Base-by-base conservation (phyloP, 805 yeast species). In the Kodamaea kaohsiungensis region DNA sequence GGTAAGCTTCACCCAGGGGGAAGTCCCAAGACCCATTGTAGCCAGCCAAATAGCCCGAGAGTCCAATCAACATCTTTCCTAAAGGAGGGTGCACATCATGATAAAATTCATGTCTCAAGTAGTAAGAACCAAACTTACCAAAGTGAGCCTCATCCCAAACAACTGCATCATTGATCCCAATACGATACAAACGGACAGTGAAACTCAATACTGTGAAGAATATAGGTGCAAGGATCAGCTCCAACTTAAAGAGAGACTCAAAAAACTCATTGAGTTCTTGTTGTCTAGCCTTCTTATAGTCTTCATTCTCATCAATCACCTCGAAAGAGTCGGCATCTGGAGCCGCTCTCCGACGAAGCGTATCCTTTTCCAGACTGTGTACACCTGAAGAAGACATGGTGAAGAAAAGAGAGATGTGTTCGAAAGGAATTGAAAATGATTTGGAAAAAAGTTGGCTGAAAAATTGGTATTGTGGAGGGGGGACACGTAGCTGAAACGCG, bases 61-160 rank as follows among this genome's bases (percentile, higher is more conserved):
- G 77, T 0, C 96, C 98, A 55, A 91, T 89, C 56, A 95, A 79
- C 88, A 93, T 87, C 71, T 93, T 93, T 18, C 98, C 98, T 63
- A 93, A 76, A 1, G 99, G 99, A 48, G 99, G 99, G 72, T 93
- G 99, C 35, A 93, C 97, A 71, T 93, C 99, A 68, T 90, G 96
- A 70, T 92, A 93, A 68, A 89, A 91, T 64, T 90, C 96, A 61
- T 90, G 95, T 60, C 76, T 86, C 58, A 93, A 77, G 71, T 93
- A 93, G 69, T 90, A 87, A 10, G 97, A 87, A 33, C 98, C 98
- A 69, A 93, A 93, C 69, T 93, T 95, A 50, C 98, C 99, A 70
- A 93, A 93, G 75, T 92, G 97, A 42, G 97, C 98, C 69, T 91
- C 98, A 73, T 91, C 98, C 98, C 98, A 92, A 19, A 95, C 95